Conservation (phyloP, 345 rosid species). For the Gossypioides kirkii region DNA sequence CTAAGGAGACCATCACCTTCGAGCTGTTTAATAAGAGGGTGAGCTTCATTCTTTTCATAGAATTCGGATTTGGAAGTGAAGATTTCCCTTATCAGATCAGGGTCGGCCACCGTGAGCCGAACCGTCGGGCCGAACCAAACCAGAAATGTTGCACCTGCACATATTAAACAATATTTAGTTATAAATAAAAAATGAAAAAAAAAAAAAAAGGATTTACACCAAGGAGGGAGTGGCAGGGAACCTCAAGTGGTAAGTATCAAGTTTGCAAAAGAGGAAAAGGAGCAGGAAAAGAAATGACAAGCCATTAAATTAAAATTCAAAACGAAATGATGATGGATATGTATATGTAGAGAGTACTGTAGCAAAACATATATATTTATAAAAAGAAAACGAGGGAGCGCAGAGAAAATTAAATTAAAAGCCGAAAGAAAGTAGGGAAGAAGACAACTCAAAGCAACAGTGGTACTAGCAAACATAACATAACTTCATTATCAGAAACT, state of each 20-base stretch:
- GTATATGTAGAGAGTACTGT: constrained; percentile 15
- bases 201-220: constrained; percentile 15
- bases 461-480: constrained; percentile 25
- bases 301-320: constrained; percentile 28
- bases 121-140: constrained; percentile 80
- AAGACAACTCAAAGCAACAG: constrained; percentile 35
- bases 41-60: constrained; percentile 54
- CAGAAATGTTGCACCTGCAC: constrained; percentile 64
- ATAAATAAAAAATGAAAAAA: not conserved
- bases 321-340: constrained; percentile 30
- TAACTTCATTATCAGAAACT: constrained; percentile 27
- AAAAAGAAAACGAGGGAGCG: not conserved
- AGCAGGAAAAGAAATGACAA: constrained; percentile 26
- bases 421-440: constrained; percentile 21
- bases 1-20: constrained; percentile 76
- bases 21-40: constrained; percentile 48
- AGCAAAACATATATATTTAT: constrained; percentile 27
- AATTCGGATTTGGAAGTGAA: constrained; percentile 63
- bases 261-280: constrained; percentile 44
- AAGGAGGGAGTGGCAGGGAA: constrained; percentile 20
- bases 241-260: constrained; percentile 41
- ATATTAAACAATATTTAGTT: not conserved
- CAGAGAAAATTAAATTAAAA: no score
- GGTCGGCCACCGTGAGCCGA: constrained; percentile 66
- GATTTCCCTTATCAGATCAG: constrained; percentile 66